These are phyloP conservation scores for Taphrina sp. DNA, from an alignment of 1,139 yeast genomes.

Conservation along the genomic window DNA sequence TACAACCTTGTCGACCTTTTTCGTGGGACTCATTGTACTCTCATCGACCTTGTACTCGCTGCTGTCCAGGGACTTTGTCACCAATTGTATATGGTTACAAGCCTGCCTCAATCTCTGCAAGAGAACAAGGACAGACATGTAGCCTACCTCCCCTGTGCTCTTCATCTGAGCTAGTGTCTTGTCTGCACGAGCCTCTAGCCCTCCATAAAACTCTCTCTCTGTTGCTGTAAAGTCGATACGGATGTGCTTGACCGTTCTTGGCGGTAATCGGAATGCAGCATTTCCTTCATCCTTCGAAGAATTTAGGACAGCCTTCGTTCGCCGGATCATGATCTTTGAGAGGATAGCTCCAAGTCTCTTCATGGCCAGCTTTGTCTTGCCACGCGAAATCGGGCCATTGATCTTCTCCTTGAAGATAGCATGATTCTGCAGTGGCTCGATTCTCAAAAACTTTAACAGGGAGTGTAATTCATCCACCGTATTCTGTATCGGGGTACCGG, in stretches of 20 bases:
- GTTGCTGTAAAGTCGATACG: constrained; percentile 61
- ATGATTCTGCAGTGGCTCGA: constrained; percentile 85
- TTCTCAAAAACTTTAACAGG: constrained; percentile 64
- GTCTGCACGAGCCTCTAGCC: constrained; percentile 67
- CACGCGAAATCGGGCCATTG: constrained; percentile 74
- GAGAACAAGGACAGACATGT: constrained; percentile 75
- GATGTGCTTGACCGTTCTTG: constrained; percentile 67
- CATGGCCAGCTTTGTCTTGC: constrained; percentile 63
- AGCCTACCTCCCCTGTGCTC: constrained; percentile 54
- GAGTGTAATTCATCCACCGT: constrained; percentile 81
- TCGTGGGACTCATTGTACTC: constrained; percentile 15
- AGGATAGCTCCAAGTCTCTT: constrained; percentile 77
- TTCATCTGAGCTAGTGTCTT: constrained; percentile 62
- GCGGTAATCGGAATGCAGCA: constrained; percentile 70
- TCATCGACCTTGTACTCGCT: constrained; percentile 24
- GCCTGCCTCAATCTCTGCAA: constrained; percentile 78
- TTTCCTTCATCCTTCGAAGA: constrained; percentile 62
- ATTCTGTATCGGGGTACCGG: constrained; percentile 92
- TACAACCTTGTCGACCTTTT: constrained; percentile 30
- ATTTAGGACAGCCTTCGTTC: constrained; percentile 63
- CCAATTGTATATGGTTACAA: constrained; percentile 65
- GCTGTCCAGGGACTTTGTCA: constrained; percentile 19
- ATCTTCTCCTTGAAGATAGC: constrained; percentile 85
- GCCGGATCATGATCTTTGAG: constrained; percentile 73
- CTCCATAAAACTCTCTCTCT: constrained; percentile 65